These are phyloP conservation scores for Sporisorium graminicola DNA, from an alignment of 1,284 basidiomycete genomes.

Conservation along the genomic window DNA sequence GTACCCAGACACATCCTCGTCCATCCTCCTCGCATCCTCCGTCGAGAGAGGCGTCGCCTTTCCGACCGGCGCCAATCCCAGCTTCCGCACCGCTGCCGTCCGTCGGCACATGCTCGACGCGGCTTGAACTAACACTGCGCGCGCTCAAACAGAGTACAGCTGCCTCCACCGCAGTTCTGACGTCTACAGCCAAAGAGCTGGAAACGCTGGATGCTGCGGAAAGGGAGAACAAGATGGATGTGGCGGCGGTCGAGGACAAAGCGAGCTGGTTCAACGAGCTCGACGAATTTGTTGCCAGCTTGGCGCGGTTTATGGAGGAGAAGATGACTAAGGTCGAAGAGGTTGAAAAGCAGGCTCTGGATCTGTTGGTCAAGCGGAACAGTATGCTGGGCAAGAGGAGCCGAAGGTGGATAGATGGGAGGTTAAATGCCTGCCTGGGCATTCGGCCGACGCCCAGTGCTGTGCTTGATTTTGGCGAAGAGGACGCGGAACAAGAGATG, in stretches of 20 bases:
- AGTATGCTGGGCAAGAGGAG: conserved; percentile 31
- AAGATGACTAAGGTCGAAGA: conserved; percentile 56
- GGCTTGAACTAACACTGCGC: conserved; percentile 40
- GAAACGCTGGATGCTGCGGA: conserved; percentile 48
- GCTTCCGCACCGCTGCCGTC: conserved; percentile 54
- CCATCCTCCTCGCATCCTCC: background rate
- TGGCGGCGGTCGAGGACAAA: conserved; percentile 51
- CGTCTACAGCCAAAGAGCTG: conserved; percentile 34
- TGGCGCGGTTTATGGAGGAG: conserved; percentile 61
- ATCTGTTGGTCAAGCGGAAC: conserved; percentile 34
- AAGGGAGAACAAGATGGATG: conserved; percentile 47
- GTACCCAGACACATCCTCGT: conserved; percentile 27
- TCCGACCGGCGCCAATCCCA: conserved; percentile 52
- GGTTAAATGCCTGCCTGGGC: conserved; percentile 37
- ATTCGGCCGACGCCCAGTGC: conserved; percentile 17
- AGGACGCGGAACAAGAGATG: conserved; percentile 1
- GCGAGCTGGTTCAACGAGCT: conserved; percentile 64
- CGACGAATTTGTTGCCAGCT: conserved; percentile 51
- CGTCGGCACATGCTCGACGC: conserved; percentile 44
- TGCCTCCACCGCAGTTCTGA: conserved; percentile 31
- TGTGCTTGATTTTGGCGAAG: conserved; percentile 25
- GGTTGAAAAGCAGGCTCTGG: conserved; percentile 50
- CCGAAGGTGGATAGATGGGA: conserved; percentile 43
- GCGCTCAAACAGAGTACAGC: conserved; percentile 41
- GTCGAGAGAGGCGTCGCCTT: conserved; percentile 50